These are phyloP conservation scores for Colletotrichum horii DNA, from an alignment of 2,329 filamentous ascomycete genomes.

Conservation along the genomic window DNA sequence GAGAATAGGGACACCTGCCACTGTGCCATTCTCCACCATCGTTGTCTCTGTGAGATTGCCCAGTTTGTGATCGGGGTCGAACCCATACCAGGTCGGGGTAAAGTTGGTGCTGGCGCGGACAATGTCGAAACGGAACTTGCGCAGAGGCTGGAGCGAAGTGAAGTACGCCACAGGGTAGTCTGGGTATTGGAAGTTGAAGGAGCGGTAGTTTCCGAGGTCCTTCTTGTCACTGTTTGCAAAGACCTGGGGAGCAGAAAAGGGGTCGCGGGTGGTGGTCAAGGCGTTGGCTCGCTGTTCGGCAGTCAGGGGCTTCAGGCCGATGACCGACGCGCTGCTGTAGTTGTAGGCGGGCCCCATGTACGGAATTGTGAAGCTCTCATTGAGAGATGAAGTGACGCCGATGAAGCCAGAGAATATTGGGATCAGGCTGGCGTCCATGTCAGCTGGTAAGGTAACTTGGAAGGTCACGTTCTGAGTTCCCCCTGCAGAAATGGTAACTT, in stretches of 20 bases:
- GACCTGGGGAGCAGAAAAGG: slow-evolving; percentile 3
- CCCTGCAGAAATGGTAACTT: slow-evolving; percentile 45
- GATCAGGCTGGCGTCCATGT: slow-evolving; percentile 36
- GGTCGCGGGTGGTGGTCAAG: neutral
- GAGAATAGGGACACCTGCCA: neutral
- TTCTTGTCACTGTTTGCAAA: neutral
- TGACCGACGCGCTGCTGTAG: slow-evolving; percentile 36
- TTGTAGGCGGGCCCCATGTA: slow-evolving; percentile 45
- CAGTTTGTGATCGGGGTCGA: neutral
- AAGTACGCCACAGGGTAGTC: slow-evolving; percentile 4
- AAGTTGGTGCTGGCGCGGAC: slow-evolving; percentile 8
- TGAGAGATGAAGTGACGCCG: slow-evolving; percentile 38
- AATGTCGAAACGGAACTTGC: neutral
- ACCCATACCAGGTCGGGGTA: slow-evolving; percentile 2
- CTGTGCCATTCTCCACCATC: neutral
- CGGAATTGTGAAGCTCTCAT: slow-evolving; percentile 37
- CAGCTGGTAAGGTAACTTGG: slow-evolving; percentile 42
- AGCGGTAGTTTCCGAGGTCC: neutral
- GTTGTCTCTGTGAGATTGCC: neutral
- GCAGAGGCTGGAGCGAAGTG: neutral
- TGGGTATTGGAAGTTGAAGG: neutral
- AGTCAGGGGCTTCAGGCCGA: slow-evolving; percentile 20
- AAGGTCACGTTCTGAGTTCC: slow-evolving; percentile 50
- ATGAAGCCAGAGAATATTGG: slow-evolving; percentile 49
- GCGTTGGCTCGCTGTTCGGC: neutral